Conservation (phyloP, 2,329 filamentous ascomycete species). For the Pseudopyricularia cyperi region DNA sequence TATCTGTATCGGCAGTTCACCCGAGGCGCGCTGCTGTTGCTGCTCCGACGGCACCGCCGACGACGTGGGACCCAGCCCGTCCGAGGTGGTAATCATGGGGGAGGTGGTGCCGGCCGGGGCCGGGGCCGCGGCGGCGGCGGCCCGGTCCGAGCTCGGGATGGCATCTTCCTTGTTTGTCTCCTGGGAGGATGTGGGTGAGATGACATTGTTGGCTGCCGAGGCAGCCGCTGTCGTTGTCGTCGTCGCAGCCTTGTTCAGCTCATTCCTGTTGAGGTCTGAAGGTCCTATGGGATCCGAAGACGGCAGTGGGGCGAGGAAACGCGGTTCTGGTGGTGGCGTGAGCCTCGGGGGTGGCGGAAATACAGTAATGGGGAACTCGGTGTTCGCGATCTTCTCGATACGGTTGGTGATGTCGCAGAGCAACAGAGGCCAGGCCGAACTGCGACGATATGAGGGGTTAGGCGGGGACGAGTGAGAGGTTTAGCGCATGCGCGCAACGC, state of each 20-base stretch:
- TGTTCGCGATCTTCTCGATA: slow-evolving; percentile 62
- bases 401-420: slow-evolving; percentile 52
- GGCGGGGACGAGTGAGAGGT: neutral
- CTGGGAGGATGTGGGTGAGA: slow-evolving; percentile 27
- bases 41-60: neutral
- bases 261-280: slow-evolving; percentile 19
- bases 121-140: slow-evolving; percentile 14
- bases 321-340: slow-evolving; percentile 24
- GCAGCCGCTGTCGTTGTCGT: neutral
- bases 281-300: slow-evolving; percentile 28
- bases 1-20: slow-evolving; percentile 50
- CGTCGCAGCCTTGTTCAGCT: slow-evolving; percentile 12
- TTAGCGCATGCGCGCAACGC: neutral
- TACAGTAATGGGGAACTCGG: slow-evolving; percentile 62
- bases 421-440: slow-evolving; percentile 56
- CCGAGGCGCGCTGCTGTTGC: slow-evolving; percentile 12
- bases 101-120: slow-evolving; percentile 7
- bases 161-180: slow-evolving; percentile 59
- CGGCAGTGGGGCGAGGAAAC: slow-evolving; percentile 29
- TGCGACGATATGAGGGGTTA: slow-evolving; percentile 18
- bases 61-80: neutral
- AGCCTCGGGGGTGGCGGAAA: slow-evolving; percentile 29
- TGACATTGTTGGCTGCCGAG: slow-evolving; percentile 8
- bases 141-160: slow-evolving; percentile 20
- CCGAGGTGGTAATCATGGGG: slow-evolving; percentile 7